Evolutionary conservation across 345 rosid species (phyloP), one percentile per base, ranked within the genome.

Genomic region (Camelina neglecta): DNA sequence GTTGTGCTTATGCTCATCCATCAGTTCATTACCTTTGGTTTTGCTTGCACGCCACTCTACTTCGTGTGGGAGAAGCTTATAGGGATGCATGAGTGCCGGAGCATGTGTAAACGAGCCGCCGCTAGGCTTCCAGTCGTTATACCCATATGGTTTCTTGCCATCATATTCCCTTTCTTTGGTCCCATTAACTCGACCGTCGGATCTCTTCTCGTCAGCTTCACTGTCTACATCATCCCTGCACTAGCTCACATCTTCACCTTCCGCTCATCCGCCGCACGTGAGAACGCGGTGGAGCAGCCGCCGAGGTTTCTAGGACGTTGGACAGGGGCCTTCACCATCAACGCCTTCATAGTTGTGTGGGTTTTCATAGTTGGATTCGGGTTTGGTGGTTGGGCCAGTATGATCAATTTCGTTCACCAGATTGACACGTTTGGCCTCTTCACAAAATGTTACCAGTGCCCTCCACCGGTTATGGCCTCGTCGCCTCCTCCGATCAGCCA

Each of bases 1-100:
- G 99, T 95, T 44, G 82, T 90, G 39, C 75, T 95, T 4, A 95
- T 95, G 99, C 97, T 95, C 65, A 92, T 95, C 74, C 99, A 95
- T 75, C 99, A 95, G 93, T 94, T 95, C 42, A 95, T 95, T 21
- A 95, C 99, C 39, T 95, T 95, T 74, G 99, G 99, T 23, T 95
- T 90, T 35, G 99, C 99, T 1, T 92, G 97, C 86, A 95, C 97
- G 1, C 99, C 99, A 15, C 63, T 95, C 20, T 95, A 95, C 74
- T 95, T 95, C 49, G 99, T 95, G 24, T 95, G 99, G 99, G 99
- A 95, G 96, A 95, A 95, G 78, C 91, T 92, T 1, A 95, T 95
- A 13, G 97, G 97, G 50, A 85, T 95, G 90, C 99, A 95, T 42
- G 94, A 90, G 45, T 92, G 99, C 83, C 87, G 88, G 72, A 95